Conservation (phyloP, 345 rosid genomes). For the Adansonia digitata region DNA sequence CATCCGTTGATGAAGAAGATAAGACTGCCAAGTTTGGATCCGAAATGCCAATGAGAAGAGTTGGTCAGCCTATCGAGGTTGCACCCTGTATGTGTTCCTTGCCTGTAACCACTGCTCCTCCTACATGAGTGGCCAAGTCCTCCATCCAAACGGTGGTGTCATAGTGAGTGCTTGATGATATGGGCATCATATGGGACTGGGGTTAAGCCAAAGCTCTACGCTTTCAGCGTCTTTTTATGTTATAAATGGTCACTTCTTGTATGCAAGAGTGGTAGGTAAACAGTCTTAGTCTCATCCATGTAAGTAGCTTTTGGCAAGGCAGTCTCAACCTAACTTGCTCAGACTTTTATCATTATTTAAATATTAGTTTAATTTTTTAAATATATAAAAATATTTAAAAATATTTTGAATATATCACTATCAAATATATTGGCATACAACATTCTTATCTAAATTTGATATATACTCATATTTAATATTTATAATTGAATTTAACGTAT, state of each 20-base stretch:
- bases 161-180: conserved; percentile 43
- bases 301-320: neutral
- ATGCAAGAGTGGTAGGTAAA: neutral
- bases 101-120: conserved; percentile 65
- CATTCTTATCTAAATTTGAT: too few relatives aligned
- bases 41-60: conserved; percentile 64
- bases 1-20: conserved; percentile 52
- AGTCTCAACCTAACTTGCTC: neutral
- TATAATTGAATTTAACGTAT: too few relatives aligned
- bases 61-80: conserved; percentile 71
- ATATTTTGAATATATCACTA: too few relatives aligned
- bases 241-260: neutral
- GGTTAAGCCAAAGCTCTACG: neutral
- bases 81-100: conserved; percentile 73
- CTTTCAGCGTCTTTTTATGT: too few relatives aligned
- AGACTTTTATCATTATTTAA: too few relatives aligned
- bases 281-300: too few relatives aligned
- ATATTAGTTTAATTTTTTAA: too few relatives aligned
- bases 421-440: too few relatives aligned
- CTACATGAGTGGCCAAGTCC: conserved; percentile 49
- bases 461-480: too few relatives aligned
- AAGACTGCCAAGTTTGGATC: conserved; percentile 40
- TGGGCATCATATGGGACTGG: neutral
- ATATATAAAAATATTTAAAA: too few relatives aligned
- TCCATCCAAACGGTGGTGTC: conserved; percentile 69